A percentile compares a stretch with the other conserved stretches of the same genome.
phyloP scores from a whole-genome alignment of 768 basidiomycete genomes.

The Candolleomyces eurysporus region DNA sequence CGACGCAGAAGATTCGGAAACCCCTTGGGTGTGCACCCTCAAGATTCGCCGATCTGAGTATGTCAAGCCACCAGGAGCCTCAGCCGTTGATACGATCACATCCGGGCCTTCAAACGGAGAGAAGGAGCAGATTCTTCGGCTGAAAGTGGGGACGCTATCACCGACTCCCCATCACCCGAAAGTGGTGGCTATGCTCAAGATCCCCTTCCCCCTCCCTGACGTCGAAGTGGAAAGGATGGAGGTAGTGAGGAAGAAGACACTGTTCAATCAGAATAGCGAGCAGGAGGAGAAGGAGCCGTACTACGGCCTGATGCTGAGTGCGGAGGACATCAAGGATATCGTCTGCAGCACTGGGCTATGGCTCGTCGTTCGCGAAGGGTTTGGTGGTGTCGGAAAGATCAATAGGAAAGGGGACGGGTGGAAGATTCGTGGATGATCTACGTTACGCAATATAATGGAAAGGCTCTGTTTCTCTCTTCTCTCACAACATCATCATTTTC shows the following conservation, averaged over 20 bases:
- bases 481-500: background rate
- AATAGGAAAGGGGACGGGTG: slow-evolving; percentile 77
- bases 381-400: slow-evolving; percentile 84
- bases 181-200: slow-evolving; percentile 86
- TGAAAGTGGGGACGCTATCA: slow-evolving; percentile 82
- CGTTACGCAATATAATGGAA: background rate
- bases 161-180: slow-evolving; percentile 97
- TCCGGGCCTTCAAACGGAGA: slow-evolving; percentile 10
- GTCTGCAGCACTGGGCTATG: slow-evolving; percentile 86
- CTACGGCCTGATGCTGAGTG: slow-evolving; percentile 62
- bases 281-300: slow-evolving; percentile 20
- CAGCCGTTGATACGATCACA: slow-evolving; percentile 12
- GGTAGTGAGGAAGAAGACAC: slow-evolving; percentile 43
- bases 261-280: slow-evolving; percentile 4
- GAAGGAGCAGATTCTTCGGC: slow-evolving; percentile 34
- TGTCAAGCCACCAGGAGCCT: background rate
- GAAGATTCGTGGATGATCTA: slow-evolving; percentile 58
- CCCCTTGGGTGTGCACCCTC: slow-evolving; percentile 91
- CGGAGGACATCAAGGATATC: slow-evolving; percentile 93
- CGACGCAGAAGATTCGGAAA: slow-evolving; percentile 95
- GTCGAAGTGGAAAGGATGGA: slow-evolving; percentile 65
- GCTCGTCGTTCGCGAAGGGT: slow-evolving; percentile 90
- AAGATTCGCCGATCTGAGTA: slow-evolving; percentile 50
- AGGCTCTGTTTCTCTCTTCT: background rate
- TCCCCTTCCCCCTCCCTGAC: slow-evolving; percentile 86